These are phyloP conservation scores for Seiridium unicorne DNA, from an alignment of 2,329 filamentous ascomycete genomes.

Conservation along the genomic window DNA sequence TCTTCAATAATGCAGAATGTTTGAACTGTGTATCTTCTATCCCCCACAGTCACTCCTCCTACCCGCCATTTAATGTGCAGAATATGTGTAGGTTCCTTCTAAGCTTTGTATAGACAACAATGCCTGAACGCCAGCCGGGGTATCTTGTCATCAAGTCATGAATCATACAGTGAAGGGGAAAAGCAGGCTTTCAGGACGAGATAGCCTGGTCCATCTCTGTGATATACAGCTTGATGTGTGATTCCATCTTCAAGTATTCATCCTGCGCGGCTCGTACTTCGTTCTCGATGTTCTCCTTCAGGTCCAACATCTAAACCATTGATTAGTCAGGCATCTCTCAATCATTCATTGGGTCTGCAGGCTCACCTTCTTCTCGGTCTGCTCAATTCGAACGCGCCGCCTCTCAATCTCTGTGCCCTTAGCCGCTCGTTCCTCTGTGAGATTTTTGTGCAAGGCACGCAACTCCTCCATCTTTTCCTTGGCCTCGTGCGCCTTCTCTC, in stretches of 20 bases:
- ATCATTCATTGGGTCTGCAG: not conserved
- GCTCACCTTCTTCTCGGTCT: conserved; percentile 95
- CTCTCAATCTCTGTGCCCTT: conserved; percentile 92
- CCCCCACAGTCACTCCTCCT: not conserved
- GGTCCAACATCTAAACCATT: conserved; percentile 79
- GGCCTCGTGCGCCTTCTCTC: conserved; percentile 76
- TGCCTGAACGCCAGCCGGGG: conserved; percentile 39
- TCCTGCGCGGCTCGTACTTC: conserved; percentile 89
- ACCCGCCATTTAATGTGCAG: not conserved
- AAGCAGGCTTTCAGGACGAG: conserved; percentile 4
- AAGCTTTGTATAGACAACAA: conserved; percentile 3
- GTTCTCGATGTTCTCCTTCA: conserved; percentile 96
- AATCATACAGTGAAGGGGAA: conserved; percentile 16
- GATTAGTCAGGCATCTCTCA: conserved; percentile 17
- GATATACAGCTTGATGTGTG: conserved; percentile 96
- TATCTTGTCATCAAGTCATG: conserved; percentile 33
- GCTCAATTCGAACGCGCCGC: conserved; percentile 88
- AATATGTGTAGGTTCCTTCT: not conserved
- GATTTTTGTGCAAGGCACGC: conserved; percentile 71
- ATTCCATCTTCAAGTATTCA: conserved; percentile 96
- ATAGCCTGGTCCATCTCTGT: conserved; percentile 97
- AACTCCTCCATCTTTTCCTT: conserved; percentile 90
- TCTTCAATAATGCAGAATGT: no score
- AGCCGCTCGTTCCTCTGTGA: conserved; percentile 81
- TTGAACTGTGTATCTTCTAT: no score